Evolutionary conservation across 1,139 yeast genomes (phyloP), one percentile per base, ranked within the genome.

Genomic region (Geotrichum europaeum): DNA sequence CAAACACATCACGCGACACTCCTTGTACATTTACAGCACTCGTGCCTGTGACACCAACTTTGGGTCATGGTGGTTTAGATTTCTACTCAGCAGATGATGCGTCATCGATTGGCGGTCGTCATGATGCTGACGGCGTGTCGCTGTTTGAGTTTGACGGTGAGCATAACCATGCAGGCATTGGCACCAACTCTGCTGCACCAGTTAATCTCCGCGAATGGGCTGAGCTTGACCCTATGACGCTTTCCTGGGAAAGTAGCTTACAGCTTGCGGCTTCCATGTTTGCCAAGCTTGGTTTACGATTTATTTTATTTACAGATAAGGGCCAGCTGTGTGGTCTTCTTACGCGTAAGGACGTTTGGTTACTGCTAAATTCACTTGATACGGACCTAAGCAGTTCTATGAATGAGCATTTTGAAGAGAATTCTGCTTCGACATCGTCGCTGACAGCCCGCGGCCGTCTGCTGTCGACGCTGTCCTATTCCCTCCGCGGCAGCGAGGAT

Each of bases 311-410:
- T 4, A 82, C 82, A 13, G 89, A 90, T 51, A 64, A 64, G 50
- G 74, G 74, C 28, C 63, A 65, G 20, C 60, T 71, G 22, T 62
- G 62, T 13, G 96, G 96, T 0, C 66, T 86, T n/a, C 74, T 88
- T 1, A 86, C 95, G 0, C 78, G 86, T 66, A 86, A 86, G 67
- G 94, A 87, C 68, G 76, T 87, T 3, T 75, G 88, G 66, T 75
- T 84, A 53, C 83, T 83, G 49, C 60, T 71, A 43, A 66, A 65
- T 28, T 60, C 66, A 45, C 49, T 62, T 25, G 65, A 58, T 43
- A 56, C 58, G 15, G 64, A 58, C 34, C 32, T 58, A 53, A 50
- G 58, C 18, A 58, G 57, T 40, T 53, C 59, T 25, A 55, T 43
- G 7, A 58, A 54, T 54, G 60, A 57, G 30, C 40, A 53, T 20